Base-by-base conservation (phyloP, 1,284 basidiomycete genomes). In the Irpex rosettiformis region DNA sequence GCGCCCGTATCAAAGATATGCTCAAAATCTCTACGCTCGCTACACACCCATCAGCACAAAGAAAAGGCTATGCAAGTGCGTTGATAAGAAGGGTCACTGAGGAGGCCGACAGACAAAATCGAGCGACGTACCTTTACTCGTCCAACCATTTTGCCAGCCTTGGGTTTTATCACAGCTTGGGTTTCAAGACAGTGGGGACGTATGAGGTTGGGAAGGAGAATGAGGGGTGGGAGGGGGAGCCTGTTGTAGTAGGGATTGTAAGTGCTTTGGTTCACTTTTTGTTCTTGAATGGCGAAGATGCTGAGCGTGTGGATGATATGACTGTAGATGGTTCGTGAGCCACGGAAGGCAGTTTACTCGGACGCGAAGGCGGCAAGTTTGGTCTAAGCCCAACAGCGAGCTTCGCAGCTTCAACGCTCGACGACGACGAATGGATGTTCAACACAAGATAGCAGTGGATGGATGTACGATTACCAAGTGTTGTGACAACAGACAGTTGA, bases 61-160 rank as follows among this genome's bases (percentile, higher is more conserved):
- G 37, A 13, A 24, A 30, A 11, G 56, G 56, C 10, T 57, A 57
- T 49, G 56, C 56, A 11, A 40, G 30, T 11, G 18, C 37, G 29
- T 25, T 57, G 22, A 22, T 57, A 2, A 45, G 37, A 7, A n/a
- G 33, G 25, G 22, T 57, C 22, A 43, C 24, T 22, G 56, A 52
- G 11, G 28, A 52, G 56, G 56, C 49, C 18, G 22, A 24, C 2
- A 13, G 43, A 4, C 33, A 40, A n/a, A 40, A 40, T 5, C 33
- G n/a, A 13, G 11, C 33, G 33, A 40, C 13, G 33, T 40, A 40
- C 33, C 33, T 40, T n/a, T 40, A 40, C 33, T 40, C 33, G 5
- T 40, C 33, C 10, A 40, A 40, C n/a, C 33, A 40, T 2, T 40
- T 40, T 0, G 13, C 1, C 4, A 40, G n/a, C 1, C 11, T 40